A percentile compares a stretch with the other conserved stretches of the same genome.
These are phyloP conservation scores for Xylogone sp. DNA, from an alignment of 2,329 filamentous ascomycete species.

Conservation along the genomic window DNA sequence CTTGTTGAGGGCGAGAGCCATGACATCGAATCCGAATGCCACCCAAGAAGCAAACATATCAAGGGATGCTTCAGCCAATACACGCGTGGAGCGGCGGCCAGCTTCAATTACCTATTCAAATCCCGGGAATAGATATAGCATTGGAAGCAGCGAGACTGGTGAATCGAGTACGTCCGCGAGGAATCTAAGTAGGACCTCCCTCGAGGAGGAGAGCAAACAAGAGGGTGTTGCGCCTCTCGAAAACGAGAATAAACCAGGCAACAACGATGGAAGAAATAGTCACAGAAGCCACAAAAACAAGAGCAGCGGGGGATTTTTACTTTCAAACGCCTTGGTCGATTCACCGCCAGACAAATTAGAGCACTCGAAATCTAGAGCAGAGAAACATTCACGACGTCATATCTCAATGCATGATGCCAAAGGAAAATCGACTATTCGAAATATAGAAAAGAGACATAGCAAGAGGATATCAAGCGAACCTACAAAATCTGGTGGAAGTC, in stretches of 20 bases:
- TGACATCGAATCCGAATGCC: conserved; percentile 18
- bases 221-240: background rate
- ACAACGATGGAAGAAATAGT: conserved; percentile 18
- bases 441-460: conserved; percentile 16
- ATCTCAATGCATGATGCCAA: conserved; percentile 18
- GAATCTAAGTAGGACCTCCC: conserved; percentile 6
- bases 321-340: conserved; percentile 22
- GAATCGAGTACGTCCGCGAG: conserved; percentile 39
- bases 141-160: conserved; percentile 38
- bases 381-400: conserved; percentile 13
- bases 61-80: conserved; percentile 20
- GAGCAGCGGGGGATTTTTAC: conserved; percentile 25
- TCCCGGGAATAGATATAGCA: conserved; percentile 26
- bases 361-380: background rate
- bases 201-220: conserved; percentile 5
- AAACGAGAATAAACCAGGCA: conserved; percentile 1
- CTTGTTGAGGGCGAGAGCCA: conserved; percentile 5
- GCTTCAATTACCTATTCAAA: conserved; percentile 18
- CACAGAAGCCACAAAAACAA: conserved; percentile 24
- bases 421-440: conserved; percentile 18
- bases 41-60: background rate
- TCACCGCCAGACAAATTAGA: conserved; percentile 5
- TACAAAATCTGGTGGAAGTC: conserved; percentile 19
- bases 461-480: conserved; percentile 19
- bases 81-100: conserved; percentile 15